These are phyloP conservation scores for Smittium culicis DNA, from an alignment of 371 early-diverging fungal species.

Conservation along the genomic window DNA sequence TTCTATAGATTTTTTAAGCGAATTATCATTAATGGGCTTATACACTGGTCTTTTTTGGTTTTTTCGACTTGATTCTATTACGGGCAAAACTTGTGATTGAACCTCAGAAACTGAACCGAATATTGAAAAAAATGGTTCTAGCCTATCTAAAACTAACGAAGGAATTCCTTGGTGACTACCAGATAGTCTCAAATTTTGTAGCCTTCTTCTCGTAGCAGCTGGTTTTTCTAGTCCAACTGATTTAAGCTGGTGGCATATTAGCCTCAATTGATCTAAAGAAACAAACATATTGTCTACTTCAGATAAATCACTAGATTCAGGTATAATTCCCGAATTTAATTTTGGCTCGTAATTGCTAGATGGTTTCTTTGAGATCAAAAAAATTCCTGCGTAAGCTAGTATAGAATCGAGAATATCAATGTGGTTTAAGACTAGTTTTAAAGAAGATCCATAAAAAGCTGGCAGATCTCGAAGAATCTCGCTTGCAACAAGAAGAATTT, in stretches of 20 bases:
- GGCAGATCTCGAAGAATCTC: slow-evolving; percentile 71
- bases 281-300: slow-evolving; percentile 8
- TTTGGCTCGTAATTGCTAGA: background rate
- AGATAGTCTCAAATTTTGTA: slow-evolving; percentile 2
- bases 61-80: background rate
- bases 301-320: background rate
- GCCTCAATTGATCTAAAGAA: slow-evolving; percentile 4
- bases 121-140: slow-evolving; percentile 44
- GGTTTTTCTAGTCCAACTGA: background rate
- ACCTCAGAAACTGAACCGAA: slow-evolving; percentile 27
- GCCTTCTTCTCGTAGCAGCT: slow-evolving; percentile 6
- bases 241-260: background rate
- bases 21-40: background rate
- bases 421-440: slow-evolving; percentile 22
- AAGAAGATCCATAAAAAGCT: slow-evolving; percentile 34
- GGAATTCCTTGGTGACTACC: slow-evolving; percentile 40
- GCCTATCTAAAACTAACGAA: slow-evolving; percentile 42
- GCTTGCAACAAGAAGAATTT: slow-evolving; percentile 69
- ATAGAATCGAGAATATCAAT: slow-evolving; percentile 28
- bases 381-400: slow-evolving; percentile 14
- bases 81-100: background rate
- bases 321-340: background rate
- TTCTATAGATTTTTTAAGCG: slow-evolving; percentile 9
- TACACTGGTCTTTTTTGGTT: background rate
- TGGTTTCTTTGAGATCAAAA: slow-evolving; percentile 1